Conservation (phyloP, 768 basidiomycete genomes). For the Dioszegia aurantiaca region DNA sequence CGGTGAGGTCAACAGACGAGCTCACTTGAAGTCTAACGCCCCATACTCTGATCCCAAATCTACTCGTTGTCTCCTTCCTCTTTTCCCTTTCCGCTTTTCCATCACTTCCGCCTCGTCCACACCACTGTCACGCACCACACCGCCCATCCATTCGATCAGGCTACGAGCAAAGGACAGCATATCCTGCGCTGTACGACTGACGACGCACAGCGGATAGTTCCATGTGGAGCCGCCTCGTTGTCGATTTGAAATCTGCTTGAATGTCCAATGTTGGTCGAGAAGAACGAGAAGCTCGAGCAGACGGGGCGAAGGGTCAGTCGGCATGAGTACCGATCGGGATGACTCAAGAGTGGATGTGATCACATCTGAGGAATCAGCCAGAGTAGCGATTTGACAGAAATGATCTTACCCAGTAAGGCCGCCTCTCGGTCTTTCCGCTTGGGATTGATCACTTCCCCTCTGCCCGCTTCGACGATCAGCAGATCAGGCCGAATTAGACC, state of each 20-base stretch:
- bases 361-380: slow-evolving; percentile 61
- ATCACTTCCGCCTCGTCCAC: slow-evolving; percentile 67
- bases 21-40: slow-evolving; percentile 82
- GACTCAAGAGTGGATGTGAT: slow-evolving; percentile 81
- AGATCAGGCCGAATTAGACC: slow-evolving; percentile 74
- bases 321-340: slow-evolving; percentile 74
- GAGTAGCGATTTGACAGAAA: not conserved
- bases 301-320: slow-evolving; percentile 91
- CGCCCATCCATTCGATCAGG: slow-evolving; percentile 99
- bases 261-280: slow-evolving; percentile 96
- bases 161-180: slow-evolving; percentile 90
- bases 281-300: slow-evolving; percentile 91
- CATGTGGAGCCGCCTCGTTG: slow-evolving; percentile 26
- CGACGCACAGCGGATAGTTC: slow-evolving; percentile 77
- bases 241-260: slow-evolving; percentile 55
- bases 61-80: slow-evolving; percentile 59
- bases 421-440: slow-evolving; percentile 86
- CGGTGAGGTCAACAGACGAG: not conserved
- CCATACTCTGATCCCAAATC: slow-evolving; percentile 71
- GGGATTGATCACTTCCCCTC: slow-evolving; percentile 75
- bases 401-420: slow-evolving; percentile 67
- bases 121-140: slow-evolving; percentile 87
- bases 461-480: slow-evolving; percentile 86
- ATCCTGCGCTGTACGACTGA: slow-evolving; percentile 84
- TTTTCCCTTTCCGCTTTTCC: slow-evolving; percentile 54